These are phyloP conservation scores for Fibroporia radiculosa DNA, from an alignment of 768 basidiomycete species.

Conservation along the genomic window DNA sequence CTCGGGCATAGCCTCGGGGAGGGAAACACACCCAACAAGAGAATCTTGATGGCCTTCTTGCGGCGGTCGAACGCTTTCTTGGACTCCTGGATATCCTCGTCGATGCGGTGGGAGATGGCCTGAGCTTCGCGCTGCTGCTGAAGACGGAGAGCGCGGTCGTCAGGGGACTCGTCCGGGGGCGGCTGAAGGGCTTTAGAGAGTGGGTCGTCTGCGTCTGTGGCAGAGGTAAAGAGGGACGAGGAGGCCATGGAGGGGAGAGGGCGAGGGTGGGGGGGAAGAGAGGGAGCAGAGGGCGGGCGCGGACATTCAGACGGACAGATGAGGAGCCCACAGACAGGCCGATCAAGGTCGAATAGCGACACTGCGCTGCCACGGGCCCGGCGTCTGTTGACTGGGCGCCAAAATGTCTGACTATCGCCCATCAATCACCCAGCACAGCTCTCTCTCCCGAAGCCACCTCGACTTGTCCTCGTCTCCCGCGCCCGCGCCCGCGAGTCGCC, in stretches of 20 bases:
- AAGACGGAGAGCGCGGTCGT: slow-evolving; percentile 28
- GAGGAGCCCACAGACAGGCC: not conserved
- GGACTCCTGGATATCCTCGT: slow-evolving; percentile 35
- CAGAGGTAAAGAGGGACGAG: not conserved
- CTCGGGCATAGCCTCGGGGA: not conserved
- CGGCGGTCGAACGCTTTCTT: slow-evolving; percentile 41
- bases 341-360: not conserved
- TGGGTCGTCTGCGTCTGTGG: slow-evolving; percentile 25
- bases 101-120: slow-evolving; percentile 40
- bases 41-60: slow-evolving; percentile 44
- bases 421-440: slow-evolving; percentile 2
- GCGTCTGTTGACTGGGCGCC: not conserved
- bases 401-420: slow-evolving; percentile 1
- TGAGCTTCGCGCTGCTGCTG: slow-evolving; percentile 34
- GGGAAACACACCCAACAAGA: slow-evolving; percentile 40
- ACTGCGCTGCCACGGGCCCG: not conserved
- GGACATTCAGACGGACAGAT: not conserved
- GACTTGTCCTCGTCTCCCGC: not conserved
- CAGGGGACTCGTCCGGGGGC: slow-evolving; percentile 29
- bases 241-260: not conserved
- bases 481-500: no score
- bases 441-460: not conserved
- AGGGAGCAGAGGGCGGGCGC: not conserved
- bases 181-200: slow-evolving; percentile 24
- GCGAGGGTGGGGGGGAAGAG: slow-evolving; percentile 1